Evolutionary conservation across 768 basidiomycete species (phyloP).

Genomic region (Tulasnella sp.): DNA sequence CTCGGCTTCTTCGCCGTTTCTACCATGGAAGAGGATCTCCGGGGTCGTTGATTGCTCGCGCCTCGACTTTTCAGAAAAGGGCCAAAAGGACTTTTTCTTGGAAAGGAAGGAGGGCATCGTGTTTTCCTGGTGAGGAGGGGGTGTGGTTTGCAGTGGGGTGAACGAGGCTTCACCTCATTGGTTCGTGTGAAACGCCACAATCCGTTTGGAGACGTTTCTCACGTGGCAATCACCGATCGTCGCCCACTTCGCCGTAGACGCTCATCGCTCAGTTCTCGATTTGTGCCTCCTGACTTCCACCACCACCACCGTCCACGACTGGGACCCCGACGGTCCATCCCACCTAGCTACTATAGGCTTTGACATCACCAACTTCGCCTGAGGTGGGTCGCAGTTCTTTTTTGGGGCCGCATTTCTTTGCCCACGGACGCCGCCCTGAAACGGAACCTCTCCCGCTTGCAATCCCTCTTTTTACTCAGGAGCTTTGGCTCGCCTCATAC

Average conservation of each 20-base stretch:
- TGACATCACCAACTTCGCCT: neutral
- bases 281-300: neutral
- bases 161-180: neutral
- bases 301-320: neutral
- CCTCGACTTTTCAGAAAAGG: neutral
- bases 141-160: neutral
- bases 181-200: neutral
- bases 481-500: neutral
- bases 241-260: constrained; percentile 2
- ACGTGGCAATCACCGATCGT: constrained; percentile 2
- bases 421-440: neutral
- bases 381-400: neutral
- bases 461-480: neutral
- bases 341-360: neutral
- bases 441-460: neutral
- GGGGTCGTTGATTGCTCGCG: neutral
- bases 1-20: neutral
- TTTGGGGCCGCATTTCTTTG: neutral
- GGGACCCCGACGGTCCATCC: neutral
- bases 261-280: neutral
- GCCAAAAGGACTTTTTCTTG: neutral
- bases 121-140: neutral
- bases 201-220: neutral
- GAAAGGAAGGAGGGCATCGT: neutral
- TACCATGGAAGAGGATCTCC: neutral